Conservation (phyloP, 495 filamentous ascomycete genomes). For the Penicillium simplicissimum region DNA sequence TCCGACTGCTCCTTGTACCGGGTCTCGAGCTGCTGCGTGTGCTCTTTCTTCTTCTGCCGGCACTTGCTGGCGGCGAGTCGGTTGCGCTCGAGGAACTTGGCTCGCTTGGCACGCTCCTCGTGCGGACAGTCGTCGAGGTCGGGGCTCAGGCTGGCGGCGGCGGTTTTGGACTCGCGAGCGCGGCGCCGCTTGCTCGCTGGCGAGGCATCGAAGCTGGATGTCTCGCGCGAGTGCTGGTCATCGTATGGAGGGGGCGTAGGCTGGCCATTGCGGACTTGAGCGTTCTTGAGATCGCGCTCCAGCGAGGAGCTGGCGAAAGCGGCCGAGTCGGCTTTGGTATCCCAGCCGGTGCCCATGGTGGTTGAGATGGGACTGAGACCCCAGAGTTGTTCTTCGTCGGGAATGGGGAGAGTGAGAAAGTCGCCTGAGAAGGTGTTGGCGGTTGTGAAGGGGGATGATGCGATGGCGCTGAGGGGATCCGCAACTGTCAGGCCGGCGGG, state of each 20-base stretch:
- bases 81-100: conserved; percentile 74
- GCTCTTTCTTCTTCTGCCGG: conserved; percentile 82
- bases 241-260: conserved; percentile 44
- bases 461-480: conserved; percentile 16
- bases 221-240: conserved; percentile 20
- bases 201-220: conserved; percentile 10
- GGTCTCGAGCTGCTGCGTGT: conserved; percentile 59
- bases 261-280: conserved; percentile 45
- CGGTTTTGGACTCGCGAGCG: conserved; percentile 19
- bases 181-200: conserved; percentile 21
- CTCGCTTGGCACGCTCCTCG: conserved; percentile 35
- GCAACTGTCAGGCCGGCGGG: conserved; percentile 13
- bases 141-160: conserved; percentile 26
- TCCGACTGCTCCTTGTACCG: conserved; percentile 47
- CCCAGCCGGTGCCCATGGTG: conserved; percentile 29
- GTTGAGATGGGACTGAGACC: conserved; percentile 36
- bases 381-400: conserved; percentile 41
- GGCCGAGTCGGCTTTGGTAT: conserved; percentile 28
- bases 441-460: conserved; percentile 25
- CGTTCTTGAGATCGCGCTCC: conserved; percentile 38
- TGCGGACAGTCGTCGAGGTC: conserved; percentile 29
- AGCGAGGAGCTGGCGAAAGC: conserved; percentile 26
- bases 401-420: conserved; percentile 31
- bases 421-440: conserved; percentile 31
- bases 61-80: conserved; percentile 84